Percentiles rank a stretch among this genome's conserved stretches.
Conservation (phyloP, 1,284 basidiomycete genomes). For the Mycosarcoma mackinlayi region DNA sequence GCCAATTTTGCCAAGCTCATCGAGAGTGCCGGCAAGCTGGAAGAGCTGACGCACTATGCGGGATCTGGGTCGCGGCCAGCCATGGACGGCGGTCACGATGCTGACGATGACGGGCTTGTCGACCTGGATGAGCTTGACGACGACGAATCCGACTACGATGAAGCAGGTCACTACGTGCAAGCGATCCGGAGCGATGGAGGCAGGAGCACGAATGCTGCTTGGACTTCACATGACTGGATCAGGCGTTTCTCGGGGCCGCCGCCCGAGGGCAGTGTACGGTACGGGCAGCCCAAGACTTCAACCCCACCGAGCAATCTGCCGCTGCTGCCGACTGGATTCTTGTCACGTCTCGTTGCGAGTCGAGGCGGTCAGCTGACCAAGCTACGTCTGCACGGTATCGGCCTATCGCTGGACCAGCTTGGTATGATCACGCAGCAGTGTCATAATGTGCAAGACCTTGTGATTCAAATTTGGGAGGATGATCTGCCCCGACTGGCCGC, state of each 20-base stretch:
- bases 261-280: slow-evolving; percentile 41
- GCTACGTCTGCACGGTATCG: slow-evolving; percentile 61
- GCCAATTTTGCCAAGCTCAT: slow-evolving; percentile 39
- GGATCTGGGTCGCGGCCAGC: slow-evolving; percentile 41
- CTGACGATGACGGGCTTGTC: slow-evolving; percentile 34
- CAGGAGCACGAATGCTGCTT: neutral
- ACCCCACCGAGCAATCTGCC: slow-evolving; percentile 37
- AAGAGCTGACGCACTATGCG: slow-evolving; percentile 55
- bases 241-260: slow-evolving; percentile 42
- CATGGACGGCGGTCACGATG: slow-evolving; percentile 42
- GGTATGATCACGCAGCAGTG: slow-evolving; percentile 41
- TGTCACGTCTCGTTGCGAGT: slow-evolving; percentile 30
- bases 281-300: slow-evolving; percentile 21
- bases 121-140: slow-evolving; percentile 43
- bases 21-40: slow-evolving; percentile 23
- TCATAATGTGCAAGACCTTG: slow-evolving; percentile 52
- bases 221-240: slow-evolving; percentile 26
- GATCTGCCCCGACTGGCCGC: slow-evolving; percentile 43
- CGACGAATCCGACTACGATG: slow-evolving; percentile 36
- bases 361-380: slow-evolving; percentile 42
- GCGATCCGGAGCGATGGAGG: neutral
- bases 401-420: slow-evolving; percentile 55
- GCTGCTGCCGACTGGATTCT: slow-evolving; percentile 32
- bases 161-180: slow-evolving; percentile 24
- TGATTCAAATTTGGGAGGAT: slow-evolving; percentile 61